Percentiles rank a stretch among this genome's conserved stretches.
These are phyloP conservation scores for Strigomonas galati DNA, from an alignment of 208 protist species.

Conservation along the genomic window DNA sequence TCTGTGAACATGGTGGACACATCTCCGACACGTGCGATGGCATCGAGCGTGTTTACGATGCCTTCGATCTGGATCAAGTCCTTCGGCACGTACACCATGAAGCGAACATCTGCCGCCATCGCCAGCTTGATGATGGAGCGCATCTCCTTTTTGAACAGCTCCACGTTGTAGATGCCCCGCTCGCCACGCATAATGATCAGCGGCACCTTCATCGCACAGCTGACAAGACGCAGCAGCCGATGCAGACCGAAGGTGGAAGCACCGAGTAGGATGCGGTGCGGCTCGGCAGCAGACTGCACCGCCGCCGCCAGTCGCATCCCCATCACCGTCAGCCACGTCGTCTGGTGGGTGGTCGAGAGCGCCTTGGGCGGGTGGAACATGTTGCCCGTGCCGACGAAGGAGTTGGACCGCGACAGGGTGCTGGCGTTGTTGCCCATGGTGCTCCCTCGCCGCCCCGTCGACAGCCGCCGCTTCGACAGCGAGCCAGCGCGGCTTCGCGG, in stretches of 20 bases:
- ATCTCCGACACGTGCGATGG: slow-evolving; percentile 59
- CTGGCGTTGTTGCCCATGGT: not conserved
- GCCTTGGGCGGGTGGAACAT: slow-evolving; percentile 7
- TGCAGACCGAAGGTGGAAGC: slow-evolving; percentile 41
- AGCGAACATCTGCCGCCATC: slow-evolving; percentile 46
- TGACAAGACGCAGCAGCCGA: slow-evolving; percentile 56
- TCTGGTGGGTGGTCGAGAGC: slow-evolving; percentile 43
- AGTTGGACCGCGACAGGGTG: not conserved
- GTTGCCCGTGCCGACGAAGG: not conserved
- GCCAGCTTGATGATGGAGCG: slow-evolving; percentile 38
- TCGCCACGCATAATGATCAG: slow-evolving; percentile 50
- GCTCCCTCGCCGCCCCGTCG: not conserved
- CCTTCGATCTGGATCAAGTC: slow-evolving; percentile 37
- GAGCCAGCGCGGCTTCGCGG: not conserved
- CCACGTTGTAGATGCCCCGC: slow-evolving; percentile 17
- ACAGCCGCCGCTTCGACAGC: not conserved
- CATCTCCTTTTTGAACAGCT: slow-evolving; percentile 54
- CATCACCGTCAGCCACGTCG: slow-evolving; percentile 50
- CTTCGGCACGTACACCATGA: slow-evolving; percentile 53
- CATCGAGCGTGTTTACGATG: slow-evolving; percentile 50
- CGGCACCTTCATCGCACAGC: slow-evolving; percentile 36
- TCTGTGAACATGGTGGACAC: slow-evolving; percentile 61
- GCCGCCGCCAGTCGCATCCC: slow-evolving; percentile 21
- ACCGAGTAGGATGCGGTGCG: slow-evolving; percentile 31
- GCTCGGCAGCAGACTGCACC: slow-evolving; percentile 34